Evolutionary conservation across 1,284 basidiomycete genomes (phyloP).

Genomic region (Rhodotorula sp.): DNA sequence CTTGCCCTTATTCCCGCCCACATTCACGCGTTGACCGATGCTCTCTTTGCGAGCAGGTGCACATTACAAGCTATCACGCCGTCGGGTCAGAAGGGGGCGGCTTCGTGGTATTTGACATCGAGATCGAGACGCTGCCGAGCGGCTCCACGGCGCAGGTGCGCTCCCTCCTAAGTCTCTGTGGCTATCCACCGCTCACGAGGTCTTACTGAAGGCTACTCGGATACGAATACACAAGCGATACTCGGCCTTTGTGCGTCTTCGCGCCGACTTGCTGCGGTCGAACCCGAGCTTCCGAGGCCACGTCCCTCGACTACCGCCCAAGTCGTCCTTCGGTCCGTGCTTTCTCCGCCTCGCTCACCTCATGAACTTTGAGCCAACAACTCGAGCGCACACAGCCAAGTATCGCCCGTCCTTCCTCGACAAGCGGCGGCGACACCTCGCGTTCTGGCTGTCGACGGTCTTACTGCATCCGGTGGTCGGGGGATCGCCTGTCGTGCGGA

Average conservation of each 20-base stretch:
- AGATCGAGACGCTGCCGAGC: constrained; percentile 36
- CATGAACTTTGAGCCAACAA: neutral
- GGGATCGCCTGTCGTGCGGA: constrained; percentile 61
- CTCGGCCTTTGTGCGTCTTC: constrained; percentile 65
- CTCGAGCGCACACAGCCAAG: constrained; percentile 40
- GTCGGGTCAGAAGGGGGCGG: constrained; percentile 43
- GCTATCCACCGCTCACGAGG: neutral
- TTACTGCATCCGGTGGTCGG: constrained; percentile 73
- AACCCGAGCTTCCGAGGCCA: constrained; percentile 60
- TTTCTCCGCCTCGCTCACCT: neutral
- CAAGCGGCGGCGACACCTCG: constrained; percentile 63
- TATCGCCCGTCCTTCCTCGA: constrained; percentile 71
- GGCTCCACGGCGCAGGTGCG: neutral
- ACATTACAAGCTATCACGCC: constrained; percentile 38
- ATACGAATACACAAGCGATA: constrained; percentile 72
- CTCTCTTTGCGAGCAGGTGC: constrained; percentile 3
- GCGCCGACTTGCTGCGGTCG: constrained; percentile 57
- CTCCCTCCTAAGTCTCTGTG: neutral
- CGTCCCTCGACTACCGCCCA: constrained; percentile 68
- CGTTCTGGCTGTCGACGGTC: constrained; percentile 68
- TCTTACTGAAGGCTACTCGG: constrained; percentile 57
- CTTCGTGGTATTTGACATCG: constrained; percentile 46
- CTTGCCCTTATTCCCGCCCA: neutral
- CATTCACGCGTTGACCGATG: neutral
- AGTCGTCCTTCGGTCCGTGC: constrained; percentile 60